Base-by-base conservation (phyloP, 441 rosid genomes). In the Raphanus hybrid region DNA sequence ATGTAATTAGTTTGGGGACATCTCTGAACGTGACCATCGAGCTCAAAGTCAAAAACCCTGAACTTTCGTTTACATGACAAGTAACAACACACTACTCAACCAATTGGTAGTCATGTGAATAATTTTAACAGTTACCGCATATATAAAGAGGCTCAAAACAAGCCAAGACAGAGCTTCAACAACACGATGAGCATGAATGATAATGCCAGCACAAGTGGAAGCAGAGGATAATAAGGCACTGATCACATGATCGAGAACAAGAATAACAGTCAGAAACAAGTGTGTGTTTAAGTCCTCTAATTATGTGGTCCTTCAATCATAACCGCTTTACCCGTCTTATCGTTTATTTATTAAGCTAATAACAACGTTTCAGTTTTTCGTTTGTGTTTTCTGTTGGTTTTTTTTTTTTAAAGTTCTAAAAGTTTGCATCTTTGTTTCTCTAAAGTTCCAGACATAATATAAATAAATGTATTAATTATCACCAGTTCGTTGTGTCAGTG, bases 121-220 rank as follows among this genome's bases (percentile, higher is more conserved):
- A 57, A 58, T 58, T 34, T 3, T 18, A 55, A 27, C 6, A 8
- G 5, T 20, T 69, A 37, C 41, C n/a, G 3, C 10, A 41, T 64
- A 10, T 34, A 76, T 37, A 69, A 69, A 63, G 26, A 35, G 34
- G 71, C 64, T 15, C 60, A 23, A 34, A 62, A n/a, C n/a, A 60
- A 9, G 10, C 58, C 61, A 69, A 37, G 54, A 16, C 70, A 39
- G 20, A 73, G 59, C 60, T 37, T 73, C 18, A 27, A 37, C 26
- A 67, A 59, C 37, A 20, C 23, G 27, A 59, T 10, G 48, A 67
- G 15, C 26, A 59, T 65, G 67, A 45, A 45, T 64, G 16, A 34
- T 26, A 26, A 15, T 6, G 64, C 26, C 3, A 43, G 5, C 52
- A n/a, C 67, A 59, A 61, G 70, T 73, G 70, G 29, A 67, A 61